Evolutionary conservation across 306 rosid species (phyloP).

Genomic region (Crataegus laevigata): DNA sequence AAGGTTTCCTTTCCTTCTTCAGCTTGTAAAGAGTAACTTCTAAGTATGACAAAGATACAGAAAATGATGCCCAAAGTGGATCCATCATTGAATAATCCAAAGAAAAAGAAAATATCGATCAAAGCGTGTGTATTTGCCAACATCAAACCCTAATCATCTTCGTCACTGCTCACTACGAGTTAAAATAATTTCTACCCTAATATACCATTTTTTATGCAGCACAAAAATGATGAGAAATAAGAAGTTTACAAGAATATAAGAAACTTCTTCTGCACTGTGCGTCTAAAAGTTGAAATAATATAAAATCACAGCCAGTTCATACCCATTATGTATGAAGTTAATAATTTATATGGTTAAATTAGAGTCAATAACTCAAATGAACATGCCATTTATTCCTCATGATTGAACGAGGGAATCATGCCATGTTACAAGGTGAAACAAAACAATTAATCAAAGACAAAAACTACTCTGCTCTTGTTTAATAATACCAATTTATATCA

Average conservation of each 20-base stretch:
- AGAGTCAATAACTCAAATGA: constrained; percentile 9
- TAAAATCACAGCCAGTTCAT: constrained; percentile 20
- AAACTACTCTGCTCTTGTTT: constrained; percentile 11
- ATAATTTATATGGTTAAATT: constrained; percentile 16
- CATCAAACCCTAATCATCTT: constrained; percentile 30
- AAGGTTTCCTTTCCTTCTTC: not conserved
- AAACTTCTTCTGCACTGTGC: not conserved
- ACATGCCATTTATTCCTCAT: constrained; percentile 32
- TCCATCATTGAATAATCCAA: constrained; percentile 21
- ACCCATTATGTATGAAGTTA: constrained; percentile 30
- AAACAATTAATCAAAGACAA: constrained; percentile 53
- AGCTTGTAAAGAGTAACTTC: constrained; percentile 63
- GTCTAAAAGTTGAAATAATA: not conserved
- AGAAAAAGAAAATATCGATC: constrained; percentile 9
- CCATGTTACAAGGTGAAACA: constrained; percentile 57
- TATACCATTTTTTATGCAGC: not conserved
- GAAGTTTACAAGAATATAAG: not conserved
- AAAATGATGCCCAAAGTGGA: constrained; percentile 37
- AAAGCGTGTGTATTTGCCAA: constrained; percentile 9
- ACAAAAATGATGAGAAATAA: not conserved
- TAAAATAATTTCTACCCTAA: not conserved
- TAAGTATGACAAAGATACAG: constrained; percentile 86
- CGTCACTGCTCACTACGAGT: not conserved
- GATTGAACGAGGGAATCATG: constrained; percentile 66
- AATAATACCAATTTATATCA: not conserved